phyloP scores from a whole-genome alignment of 495 filamentous ascomycete species.

The Massariosphaeria phaeospora region DNA sequence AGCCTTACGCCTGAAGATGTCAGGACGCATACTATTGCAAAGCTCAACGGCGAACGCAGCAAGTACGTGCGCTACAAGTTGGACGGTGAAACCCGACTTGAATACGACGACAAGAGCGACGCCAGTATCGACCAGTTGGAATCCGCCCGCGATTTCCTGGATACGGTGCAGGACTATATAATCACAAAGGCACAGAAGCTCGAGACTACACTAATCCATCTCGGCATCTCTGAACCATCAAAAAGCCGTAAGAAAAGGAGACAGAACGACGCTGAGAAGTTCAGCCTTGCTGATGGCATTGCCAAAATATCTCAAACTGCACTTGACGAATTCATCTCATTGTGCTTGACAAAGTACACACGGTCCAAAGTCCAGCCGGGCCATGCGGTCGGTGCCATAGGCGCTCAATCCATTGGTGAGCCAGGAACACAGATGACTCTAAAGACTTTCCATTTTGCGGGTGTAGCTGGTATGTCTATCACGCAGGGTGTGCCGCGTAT shows the following conservation, averaged over 20 bases:
- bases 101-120: constrained; percentile 60
- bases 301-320: constrained; percentile 74
- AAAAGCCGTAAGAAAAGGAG: neutral
- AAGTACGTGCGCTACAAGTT: constrained; percentile 53
- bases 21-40: constrained; percentile 54
- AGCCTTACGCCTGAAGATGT: constrained; percentile 73
- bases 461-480: constrained; percentile 98
- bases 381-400: constrained; percentile 94
- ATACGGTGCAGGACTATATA: constrained; percentile 68
- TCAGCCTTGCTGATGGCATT: constrained; percentile 53
- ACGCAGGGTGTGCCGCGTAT: constrained; percentile 98
- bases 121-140: constrained; percentile 76
- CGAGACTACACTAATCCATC: constrained; percentile 34
- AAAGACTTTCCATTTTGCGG: constrained; percentile 99
- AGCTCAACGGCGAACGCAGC: constrained; percentile 59
- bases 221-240: constrained; percentile 7
- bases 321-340: constrained; percentile 66
- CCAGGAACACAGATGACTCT: constrained; percentile 99
- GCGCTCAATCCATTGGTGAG: constrained; percentile 96
- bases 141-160: constrained; percentile 74
- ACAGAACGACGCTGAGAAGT: constrained; percentile 15
- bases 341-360: constrained; percentile 84
- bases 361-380: constrained; percentile 87
- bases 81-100: constrained; percentile 40
- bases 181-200: constrained; percentile 53